Base-by-base conservation (phyloP, 768 basidiomycete species). In the Macrolepiota albuminosa region DNA sequence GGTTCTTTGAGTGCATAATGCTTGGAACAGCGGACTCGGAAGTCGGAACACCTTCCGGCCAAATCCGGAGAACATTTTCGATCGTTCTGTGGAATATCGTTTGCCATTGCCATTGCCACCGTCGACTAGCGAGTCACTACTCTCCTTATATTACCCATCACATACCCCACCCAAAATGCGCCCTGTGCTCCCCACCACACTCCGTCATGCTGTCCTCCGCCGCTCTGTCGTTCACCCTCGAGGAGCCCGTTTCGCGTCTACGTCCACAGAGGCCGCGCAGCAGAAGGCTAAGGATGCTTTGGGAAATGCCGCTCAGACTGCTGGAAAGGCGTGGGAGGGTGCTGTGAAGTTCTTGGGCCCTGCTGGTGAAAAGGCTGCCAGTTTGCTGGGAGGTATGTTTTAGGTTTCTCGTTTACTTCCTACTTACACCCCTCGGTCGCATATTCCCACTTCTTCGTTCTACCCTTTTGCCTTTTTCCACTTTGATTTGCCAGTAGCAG, bases 201-300 rank as follows among this genome's bases (percentile, higher is more conserved):
- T 69, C 29, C 64, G 76, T 45, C 75, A 71, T 55, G 72, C 65
- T 65, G 70, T 52, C 66, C 66, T 57, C 56, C 66, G 61, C 58
- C 64, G 56, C 66, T 64, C 43, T 54, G 57, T 33, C 56, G 62
- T 36, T 61, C 64, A 52, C 49, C 56, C 40, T 0, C 55, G 40
- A 11, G 45, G 33, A 10, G 46, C 58, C 9, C 67, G 70, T 54
- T 68, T 63, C 81, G 81, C 59, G 76, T 82, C 68, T 70, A 68
- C 68, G n/a, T 69, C 74, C 10, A 56, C 81, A 36, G 80, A 83
- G 64, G 72, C 76, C 6, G 72, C 85, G 2, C 84, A 85, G 69
- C 85, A 89, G 76, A 89, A 87, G 71, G 86, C 88, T 6, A 84
- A 89, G 72, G 86, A 91, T 56, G 78, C 82, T 45, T 73, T 89